phyloP scores from a whole-genome alignment of 345 rosid species.

The Dimocarpus longan region DNA sequence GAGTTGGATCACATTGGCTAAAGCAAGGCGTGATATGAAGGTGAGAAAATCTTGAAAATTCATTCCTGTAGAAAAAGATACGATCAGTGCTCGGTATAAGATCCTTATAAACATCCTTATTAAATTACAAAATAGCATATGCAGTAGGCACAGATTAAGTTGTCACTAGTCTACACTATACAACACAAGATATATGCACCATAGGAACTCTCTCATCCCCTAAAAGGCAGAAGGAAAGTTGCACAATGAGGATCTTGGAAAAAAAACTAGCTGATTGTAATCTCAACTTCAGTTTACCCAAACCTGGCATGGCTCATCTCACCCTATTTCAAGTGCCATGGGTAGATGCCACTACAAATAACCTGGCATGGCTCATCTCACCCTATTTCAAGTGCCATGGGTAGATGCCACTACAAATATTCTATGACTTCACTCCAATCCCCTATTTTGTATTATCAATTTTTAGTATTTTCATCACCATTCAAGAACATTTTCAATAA shows the following conservation, averaged over 20 bases:
- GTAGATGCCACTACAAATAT: too few relatives aligned
- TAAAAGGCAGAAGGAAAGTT: not conserved
- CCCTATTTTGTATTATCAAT: too few relatives aligned
- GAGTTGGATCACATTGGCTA: conserved; percentile 55
- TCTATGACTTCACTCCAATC: too few relatives aligned
- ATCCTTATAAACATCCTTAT: not conserved
- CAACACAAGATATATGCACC: not conserved
- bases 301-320: too few relatives aligned
- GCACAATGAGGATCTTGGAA: not conserved
- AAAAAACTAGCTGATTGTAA: not conserved
- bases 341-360: too few relatives aligned
- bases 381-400: too few relatives aligned
- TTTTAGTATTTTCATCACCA: too few relatives aligned
- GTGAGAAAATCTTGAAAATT: conserved; percentile 71
- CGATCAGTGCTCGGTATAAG: conserved; percentile 1
- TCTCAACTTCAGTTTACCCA: not conserved
- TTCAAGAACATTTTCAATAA: too few relatives aligned
- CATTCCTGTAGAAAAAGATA: conserved; percentile 62
- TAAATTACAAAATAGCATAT: conserved; percentile 11
- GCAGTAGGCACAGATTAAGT: conserved; percentile 5
- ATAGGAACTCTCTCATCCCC: not conserved
- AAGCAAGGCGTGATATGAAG: conserved; percentile 60
- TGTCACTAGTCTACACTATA: too few relatives aligned
- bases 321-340: too few relatives aligned
- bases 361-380: too few relatives aligned